Percentiles rank a stretch among this genome's conserved stretches.
phyloP scores from a whole-genome alignment of 176 grass and related monocot genomes.

The Oryza glumipatula region DNA sequence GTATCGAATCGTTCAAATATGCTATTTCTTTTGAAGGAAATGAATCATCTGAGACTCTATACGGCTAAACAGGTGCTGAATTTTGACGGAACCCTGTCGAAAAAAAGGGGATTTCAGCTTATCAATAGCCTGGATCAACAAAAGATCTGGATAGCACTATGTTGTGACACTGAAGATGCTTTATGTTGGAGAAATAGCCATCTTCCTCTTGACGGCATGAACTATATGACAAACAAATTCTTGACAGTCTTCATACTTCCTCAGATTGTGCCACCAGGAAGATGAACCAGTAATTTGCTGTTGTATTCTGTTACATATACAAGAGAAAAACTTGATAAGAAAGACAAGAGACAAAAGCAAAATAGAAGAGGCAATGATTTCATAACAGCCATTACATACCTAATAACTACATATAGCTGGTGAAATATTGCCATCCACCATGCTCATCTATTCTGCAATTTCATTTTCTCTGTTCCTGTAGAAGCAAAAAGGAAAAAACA shows the following conservation, averaged over 20 bases:
- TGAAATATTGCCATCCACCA: slow-evolving; percentile 11
- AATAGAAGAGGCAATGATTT: slow-evolving; percentile 17
- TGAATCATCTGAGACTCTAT: background rate
- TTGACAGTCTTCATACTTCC: slow-evolving; percentile 34
- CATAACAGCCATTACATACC: background rate
- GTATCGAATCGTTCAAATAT: slow-evolving; percentile 2
- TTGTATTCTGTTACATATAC: slow-evolving; percentile 15
- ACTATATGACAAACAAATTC: slow-evolving; percentile 30
- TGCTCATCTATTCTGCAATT: slow-evolving; percentile 24
- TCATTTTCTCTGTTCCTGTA: slow-evolving; percentile 37
- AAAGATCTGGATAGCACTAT: no score
- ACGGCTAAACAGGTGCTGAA: background rate
- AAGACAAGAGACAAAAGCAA: background rate
- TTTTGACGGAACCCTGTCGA: no score
- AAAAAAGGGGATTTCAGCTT: no score
- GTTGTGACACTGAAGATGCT: background rate
- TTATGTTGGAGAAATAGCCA: background rate
- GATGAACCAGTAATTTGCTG: slow-evolving; percentile 1
- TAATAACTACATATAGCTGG: slow-evolving; percentile 24
- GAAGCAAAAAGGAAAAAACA: background rate
- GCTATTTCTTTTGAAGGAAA: background rate
- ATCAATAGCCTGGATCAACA: no score
- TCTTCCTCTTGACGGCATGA: slow-evolving; percentile 16
- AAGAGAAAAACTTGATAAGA: slow-evolving; percentile 14
- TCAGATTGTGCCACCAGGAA: slow-evolving; percentile 21